These are phyloP conservation scores for Rhizopus delemar DNA, from an alignment of 371 early-diverging fungal genomes.

Conservation along the genomic window DNA sequence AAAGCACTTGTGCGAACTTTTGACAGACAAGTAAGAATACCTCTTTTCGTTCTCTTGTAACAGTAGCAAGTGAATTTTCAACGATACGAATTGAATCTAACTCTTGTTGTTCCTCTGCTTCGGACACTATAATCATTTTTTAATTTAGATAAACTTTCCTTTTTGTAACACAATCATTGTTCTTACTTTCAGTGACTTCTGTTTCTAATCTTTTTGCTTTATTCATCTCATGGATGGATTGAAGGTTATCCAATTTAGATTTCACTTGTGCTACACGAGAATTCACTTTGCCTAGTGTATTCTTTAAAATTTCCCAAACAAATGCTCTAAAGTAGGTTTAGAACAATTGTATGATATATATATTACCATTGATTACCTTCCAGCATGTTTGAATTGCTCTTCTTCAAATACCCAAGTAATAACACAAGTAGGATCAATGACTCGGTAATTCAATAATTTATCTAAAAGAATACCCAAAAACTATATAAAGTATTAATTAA, in stretches of 20 bases:
- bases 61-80: slow-evolving; percentile 66
- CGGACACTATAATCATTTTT: slow-evolving; percentile 28
- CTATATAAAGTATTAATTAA: slow-evolving; percentile 26
- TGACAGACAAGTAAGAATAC: slow-evolving; percentile 76
- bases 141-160: background rate
- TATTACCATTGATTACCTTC: slow-evolving; percentile 36
- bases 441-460: slow-evolving; percentile 89
- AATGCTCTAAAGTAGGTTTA: slow-evolving; percentile 3
- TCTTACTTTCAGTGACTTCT: slow-evolving; percentile 37
- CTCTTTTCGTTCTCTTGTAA: slow-evolving; percentile 80
- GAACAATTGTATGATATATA: background rate
- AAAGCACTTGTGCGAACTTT: slow-evolving; percentile 67
- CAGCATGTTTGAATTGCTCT: slow-evolving; percentile 55
- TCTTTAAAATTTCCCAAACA: slow-evolving; percentile 10
- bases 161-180: background rate
- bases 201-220: slow-evolving; percentile 33
- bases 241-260: slow-evolving; percentile 49
- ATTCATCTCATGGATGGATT: slow-evolving; percentile 37
- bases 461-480: slow-evolving; percentile 87
- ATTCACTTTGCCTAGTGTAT: slow-evolving; percentile 74
- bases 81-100: slow-evolving; percentile 57
- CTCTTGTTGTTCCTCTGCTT: slow-evolving; percentile 53
- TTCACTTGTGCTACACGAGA: slow-evolving; percentile 79
- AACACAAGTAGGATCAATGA: slow-evolving; percentile 82
- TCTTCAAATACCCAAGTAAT: slow-evolving; percentile 75